Base-by-base conservation (phyloP, 345 rosid species). In the Lepidium sativum region DNA sequence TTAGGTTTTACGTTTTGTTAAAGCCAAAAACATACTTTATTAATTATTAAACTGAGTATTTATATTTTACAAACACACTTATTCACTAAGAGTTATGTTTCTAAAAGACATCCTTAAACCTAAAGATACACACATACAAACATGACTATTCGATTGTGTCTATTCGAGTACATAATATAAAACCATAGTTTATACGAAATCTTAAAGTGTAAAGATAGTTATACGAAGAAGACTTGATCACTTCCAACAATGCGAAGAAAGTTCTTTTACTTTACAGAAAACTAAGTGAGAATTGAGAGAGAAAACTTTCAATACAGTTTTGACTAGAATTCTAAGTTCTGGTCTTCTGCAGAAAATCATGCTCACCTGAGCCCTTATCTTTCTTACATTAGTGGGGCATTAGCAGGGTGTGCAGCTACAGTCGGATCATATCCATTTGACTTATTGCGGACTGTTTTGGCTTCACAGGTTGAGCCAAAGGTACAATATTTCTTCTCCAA, bases 401-500 rank as follows among this genome's bases (percentile, higher is more conserved):
- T 54, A 54, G 60, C 60, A 54, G 44, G 60, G 7, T 54, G 60
- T 54, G 60, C 60, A 34, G 60, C 60, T 0, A 54, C 60, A 54
- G 43, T 54, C 0, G 60, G 60, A 18, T 54, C 60, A 0, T 54
- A 35, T 20, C 60, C 60, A 4, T 54, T 54, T 8, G 60, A 54
- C 44, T 43, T 54, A 35, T 54, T 54, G 31, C 60, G 60, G 60
- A 54, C 60, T 18, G 60, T 54, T 35, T 18, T 54, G 17, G 60
- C 60, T 35, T 54, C 60, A 7, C 60, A 54, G 60, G 60, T 43
- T 54, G 60, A 54, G 60, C 60, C 60, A 35, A 54, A 54, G 60
- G 60, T 54, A 54, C n/a, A 3, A 11, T 31, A 29, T 5, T 15
- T 53, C 40, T 53, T 16, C 25, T 0, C 14, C 15, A 32, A 53